Base-by-base conservation (phyloP, 208 protist species). In the Porcisia deanei region DNA sequence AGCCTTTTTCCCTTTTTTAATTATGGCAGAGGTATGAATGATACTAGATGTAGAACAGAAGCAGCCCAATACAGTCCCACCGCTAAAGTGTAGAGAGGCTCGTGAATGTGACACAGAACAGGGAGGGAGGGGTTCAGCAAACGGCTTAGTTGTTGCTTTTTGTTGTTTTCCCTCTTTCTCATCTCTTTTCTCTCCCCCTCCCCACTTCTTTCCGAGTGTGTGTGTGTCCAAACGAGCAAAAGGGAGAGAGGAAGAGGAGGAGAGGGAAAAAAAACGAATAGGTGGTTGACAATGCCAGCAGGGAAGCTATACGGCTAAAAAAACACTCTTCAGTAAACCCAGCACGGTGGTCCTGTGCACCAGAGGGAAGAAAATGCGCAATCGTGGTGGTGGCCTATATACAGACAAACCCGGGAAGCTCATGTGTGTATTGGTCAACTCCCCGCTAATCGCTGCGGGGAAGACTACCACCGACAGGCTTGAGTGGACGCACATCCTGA, bases 401-500 rank as follows among this genome's bases (percentile, higher is more conserved):
- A 12, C 8, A 52, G 10, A 52, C 88, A 83, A 22, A 88, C 81
- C 53, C 88, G 87, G 30, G 71, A 84, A 88, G 55, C 78, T 85
- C 16, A 92, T 84, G 34, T 72, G 73, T 9, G 78, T 66, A n/a
- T 84, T 75, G 25, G 80, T 86, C 68, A 89, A 53, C 16, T 53
- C 76, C 2, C 76, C 67, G 45, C 73, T 85, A 73, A 92, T 85
- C 8, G 80, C 84, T n/a, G 73, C 84, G 0, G 83, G 88, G 67
- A 90, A 90, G 43, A 81, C 79, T 8, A 89, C 84, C 4, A 77
- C 85, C 1, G 80, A 82, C 41, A 90, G 45, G 37, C 80, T 84
- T 54, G 88, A 90, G 60, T 90, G 76, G 39, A 90, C 71, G 65
- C 73, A 77, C 84, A 85, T 87, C n/a, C 81, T 87, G 55, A 90